Conservation (phyloP, 352 stramenopile genomes). For the Thraustochytrium striatum region DNA sequence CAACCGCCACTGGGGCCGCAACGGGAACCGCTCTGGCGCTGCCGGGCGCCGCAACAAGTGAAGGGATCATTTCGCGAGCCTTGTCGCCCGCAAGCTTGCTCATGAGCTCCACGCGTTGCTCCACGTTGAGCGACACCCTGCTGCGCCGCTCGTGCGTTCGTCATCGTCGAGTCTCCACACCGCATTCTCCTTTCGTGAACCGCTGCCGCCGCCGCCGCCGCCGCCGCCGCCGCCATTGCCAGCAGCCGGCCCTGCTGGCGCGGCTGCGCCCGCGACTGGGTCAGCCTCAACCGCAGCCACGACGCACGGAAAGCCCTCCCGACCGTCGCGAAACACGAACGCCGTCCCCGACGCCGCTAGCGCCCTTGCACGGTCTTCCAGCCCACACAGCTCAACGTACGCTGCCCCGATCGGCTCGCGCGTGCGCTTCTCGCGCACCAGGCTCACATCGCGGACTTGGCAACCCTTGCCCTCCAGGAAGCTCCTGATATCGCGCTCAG, state of each 20-base stretch:
- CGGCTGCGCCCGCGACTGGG: background rate
- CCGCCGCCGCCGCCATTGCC: background rate
- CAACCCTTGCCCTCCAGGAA: conserved; percentile 11
- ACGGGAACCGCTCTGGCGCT: too few species aligned
- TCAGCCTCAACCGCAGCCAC: background rate
- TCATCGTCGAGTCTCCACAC: background rate
- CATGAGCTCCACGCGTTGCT: background rate
- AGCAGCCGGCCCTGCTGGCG: background rate
- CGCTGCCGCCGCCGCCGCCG: background rate
- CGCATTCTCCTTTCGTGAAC: background rate
- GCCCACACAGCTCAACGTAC: background rate
- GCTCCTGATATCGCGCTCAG: background rate
- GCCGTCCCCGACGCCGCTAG: background rate
- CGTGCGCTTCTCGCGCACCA: background rate
- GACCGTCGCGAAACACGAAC: conserved; percentile 21
- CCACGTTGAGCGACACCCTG: background rate
- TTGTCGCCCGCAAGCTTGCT: background rate
- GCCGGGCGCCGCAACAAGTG: too few species aligned
- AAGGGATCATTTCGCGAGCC: background rate
- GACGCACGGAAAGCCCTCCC: background rate
- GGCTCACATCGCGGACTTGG: background rate
- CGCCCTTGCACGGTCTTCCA: background rate
- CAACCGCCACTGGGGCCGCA: background rate
- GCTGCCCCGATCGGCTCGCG: background rate
- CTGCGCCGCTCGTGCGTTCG: background rate